phyloP scores from a whole-genome alignment of 2,329 filamentous ascomycete species.

The Aspergillus chevalieri region DNA sequence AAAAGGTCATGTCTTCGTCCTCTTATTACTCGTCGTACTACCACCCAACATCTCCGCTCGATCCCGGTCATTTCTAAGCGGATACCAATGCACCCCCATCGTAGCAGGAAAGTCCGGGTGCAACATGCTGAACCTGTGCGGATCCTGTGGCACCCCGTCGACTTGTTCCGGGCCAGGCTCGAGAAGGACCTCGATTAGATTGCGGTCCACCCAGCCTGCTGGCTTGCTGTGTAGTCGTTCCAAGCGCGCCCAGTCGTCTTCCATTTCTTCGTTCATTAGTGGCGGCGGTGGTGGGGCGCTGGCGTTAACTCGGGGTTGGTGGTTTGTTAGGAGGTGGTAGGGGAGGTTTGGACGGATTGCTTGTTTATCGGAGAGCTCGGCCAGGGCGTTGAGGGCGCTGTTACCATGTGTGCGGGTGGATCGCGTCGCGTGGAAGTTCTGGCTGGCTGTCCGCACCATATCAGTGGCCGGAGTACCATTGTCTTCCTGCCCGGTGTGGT shows the following conservation, averaged over 20 bases:
- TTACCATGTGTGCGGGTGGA: constrained; percentile 48
- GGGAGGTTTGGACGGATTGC: constrained; percentile 41
- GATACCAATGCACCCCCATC: constrained; percentile 40
- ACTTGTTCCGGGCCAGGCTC: constrained; percentile 25
- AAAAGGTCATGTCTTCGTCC: not conserved
- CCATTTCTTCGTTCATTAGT: constrained; percentile 42
- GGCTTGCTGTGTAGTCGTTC: constrained; percentile 34
- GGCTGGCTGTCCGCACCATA: constrained; percentile 57
- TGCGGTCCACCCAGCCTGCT: constrained; percentile 36
- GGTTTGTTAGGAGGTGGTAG: constrained; percentile 42
- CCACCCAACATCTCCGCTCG: constrained; percentile 1
- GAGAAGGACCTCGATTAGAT: constrained; percentile 34
- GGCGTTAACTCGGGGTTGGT: constrained; percentile 39
- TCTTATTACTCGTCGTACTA: not conserved
- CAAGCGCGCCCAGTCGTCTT: constrained; percentile 40
- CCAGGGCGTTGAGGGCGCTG: constrained; percentile 50
- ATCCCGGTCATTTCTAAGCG: constrained; percentile 11
- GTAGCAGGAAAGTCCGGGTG: constrained; percentile 41
- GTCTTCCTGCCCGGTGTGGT: constrained; percentile 36
- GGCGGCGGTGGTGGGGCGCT: constrained; percentile 39
- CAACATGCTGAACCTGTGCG: constrained; percentile 32
- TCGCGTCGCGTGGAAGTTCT: constrained; percentile 51
- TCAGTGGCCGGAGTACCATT: constrained; percentile 43
- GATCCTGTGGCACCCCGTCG: constrained; percentile 26
- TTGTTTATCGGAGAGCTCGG: constrained; percentile 49